These are phyloP conservation scores for Pestalotiopsis sp. DNA, from an alignment of 2,329 filamentous ascomycete species.

Conservation along the genomic window DNA sequence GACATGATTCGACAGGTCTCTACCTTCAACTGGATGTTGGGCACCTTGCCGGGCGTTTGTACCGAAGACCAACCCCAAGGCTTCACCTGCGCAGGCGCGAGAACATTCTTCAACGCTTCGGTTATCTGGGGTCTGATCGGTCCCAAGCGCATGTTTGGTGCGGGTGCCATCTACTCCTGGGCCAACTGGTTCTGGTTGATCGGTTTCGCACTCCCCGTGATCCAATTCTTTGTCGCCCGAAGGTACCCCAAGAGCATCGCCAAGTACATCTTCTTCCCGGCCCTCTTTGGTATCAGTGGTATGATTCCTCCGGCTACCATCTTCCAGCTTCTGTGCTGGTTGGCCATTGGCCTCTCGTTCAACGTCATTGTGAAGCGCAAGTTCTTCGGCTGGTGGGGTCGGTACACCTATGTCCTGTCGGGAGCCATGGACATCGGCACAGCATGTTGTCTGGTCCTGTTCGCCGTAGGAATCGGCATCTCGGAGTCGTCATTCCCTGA, in stretches of 20 bases:
- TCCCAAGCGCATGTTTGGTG: constrained; percentile 51
- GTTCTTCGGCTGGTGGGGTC: constrained; percentile 58
- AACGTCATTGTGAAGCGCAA: constrained; percentile 53
- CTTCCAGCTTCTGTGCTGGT: constrained; percentile 18
- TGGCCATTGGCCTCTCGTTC: constrained; percentile 52
- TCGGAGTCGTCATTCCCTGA: constrained; percentile 7
- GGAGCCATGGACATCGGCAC: constrained; percentile 57
- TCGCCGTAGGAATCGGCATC: constrained; percentile 7
- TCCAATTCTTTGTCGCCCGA: constrained; percentile 50
- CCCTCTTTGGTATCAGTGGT: constrained; percentile 52
- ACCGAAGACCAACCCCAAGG: constrained; percentile 46
- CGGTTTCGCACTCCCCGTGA: constrained; percentile 47
- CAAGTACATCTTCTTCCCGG: constrained; percentile 53
- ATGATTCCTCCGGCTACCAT: constrained; percentile 57
- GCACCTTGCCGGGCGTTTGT: constrained; percentile 56
- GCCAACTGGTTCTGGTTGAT: constrained; percentile 59
- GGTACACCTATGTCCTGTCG: constrained; percentile 61
- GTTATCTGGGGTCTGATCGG: constrained; percentile 65
- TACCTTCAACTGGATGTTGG: constrained; percentile 41
- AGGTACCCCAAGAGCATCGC: constrained; percentile 47
- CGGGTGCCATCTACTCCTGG: constrained; percentile 45
- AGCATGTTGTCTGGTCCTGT: not conserved
- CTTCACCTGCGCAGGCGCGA: constrained; percentile 57
- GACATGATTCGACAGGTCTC: constrained; percentile 20
- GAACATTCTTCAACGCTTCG: constrained; percentile 58